Conservation (phyloP, 2,329 filamentous ascomycete genomes). For the Pseudogymnoascus sp. region DNA sequence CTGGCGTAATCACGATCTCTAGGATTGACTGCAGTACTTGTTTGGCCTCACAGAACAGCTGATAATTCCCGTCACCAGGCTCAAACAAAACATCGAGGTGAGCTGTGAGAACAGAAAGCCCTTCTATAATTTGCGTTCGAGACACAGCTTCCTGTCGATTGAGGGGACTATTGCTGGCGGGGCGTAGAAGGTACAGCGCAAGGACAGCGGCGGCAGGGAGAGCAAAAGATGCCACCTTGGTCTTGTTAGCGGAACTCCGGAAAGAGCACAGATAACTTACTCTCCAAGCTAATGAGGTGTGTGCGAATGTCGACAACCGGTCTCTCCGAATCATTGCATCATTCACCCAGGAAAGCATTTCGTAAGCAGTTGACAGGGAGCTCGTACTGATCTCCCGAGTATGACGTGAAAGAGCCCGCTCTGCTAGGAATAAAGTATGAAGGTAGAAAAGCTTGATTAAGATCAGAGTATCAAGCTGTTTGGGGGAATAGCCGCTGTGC, state of each 20-base stretch:
- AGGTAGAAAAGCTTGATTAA: background rate
- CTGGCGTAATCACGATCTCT: background rate
- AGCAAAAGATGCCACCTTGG: background rate
- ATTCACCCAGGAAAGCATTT: background rate
- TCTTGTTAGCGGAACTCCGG: background rate
- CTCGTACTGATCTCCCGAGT: background rate
- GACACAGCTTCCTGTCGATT: background rate
- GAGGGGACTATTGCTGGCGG: background rate
- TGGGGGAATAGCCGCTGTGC: background rate
- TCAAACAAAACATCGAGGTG: background rate
- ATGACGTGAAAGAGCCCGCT: background rate
- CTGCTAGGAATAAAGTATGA: background rate
- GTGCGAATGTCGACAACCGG: background rate
- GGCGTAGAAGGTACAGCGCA: background rate
- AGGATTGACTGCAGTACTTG: background rate
- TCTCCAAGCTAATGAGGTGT: background rate
- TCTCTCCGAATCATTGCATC: constrained; percentile 1
- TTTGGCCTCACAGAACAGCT: background rate
- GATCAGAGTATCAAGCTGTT: background rate
- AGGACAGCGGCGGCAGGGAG: background rate
- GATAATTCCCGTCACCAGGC: background rate
- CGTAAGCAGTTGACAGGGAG: background rate
- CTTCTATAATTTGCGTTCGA: background rate
- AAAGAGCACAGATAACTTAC: background rate
- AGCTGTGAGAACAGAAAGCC: background rate